Evolutionary conservation across 306 rosid genomes (phyloP), one percentile per base, ranked within the genome.

Genomic region (Hippophae gyantsensis): DNA sequence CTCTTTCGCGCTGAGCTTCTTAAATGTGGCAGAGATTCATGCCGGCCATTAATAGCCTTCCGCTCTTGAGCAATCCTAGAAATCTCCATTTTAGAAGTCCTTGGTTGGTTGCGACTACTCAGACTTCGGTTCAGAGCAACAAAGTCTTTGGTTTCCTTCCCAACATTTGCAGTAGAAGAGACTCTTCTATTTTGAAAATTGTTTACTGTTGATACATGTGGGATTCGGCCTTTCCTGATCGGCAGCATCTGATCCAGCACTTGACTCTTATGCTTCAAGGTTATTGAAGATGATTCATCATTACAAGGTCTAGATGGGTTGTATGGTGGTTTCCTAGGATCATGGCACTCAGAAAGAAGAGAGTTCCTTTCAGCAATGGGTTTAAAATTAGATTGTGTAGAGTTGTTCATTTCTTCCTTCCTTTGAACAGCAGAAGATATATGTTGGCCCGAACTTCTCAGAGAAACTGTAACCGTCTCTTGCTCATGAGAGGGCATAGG

Each of bases 41-140:
- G 84, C 27, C 63, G 71, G 46, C 82, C 76, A 60, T 69, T 62
- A 62, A 62, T 72, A 46, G 78, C 74, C 64, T 74, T 87, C 79
- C 72, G 80, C 71, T 82, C 90, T 32, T 54, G 32, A 44, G 78
- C 82, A 71, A 73, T 77, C 76, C 75, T 86, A 7, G 78, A 72
- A 66, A 59, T 65, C 27, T 84, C 93, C 8, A 71, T 62, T 68
- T 79, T 80, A 18, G 79, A 60, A 11, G 82, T 75, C 43, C 82
- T 78, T 7, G 54, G 73, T 74, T 79, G 78, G 38, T 72, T 46
- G 58, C 59, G 78, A 68, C 85, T 74, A 69, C 78, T 81, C 6
- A 76, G 56, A 56, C 59, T 82, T 73, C 85, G 78, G 72, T 90
- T 90, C 72, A 86, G 72, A 52, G 94, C 80, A 70, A 84, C 86